Percentiles rank a stretch among this genome's conserved stretches.
Conservation (phyloP, 306 rosid genomes). For the Vachellia pachyceras region DNA sequence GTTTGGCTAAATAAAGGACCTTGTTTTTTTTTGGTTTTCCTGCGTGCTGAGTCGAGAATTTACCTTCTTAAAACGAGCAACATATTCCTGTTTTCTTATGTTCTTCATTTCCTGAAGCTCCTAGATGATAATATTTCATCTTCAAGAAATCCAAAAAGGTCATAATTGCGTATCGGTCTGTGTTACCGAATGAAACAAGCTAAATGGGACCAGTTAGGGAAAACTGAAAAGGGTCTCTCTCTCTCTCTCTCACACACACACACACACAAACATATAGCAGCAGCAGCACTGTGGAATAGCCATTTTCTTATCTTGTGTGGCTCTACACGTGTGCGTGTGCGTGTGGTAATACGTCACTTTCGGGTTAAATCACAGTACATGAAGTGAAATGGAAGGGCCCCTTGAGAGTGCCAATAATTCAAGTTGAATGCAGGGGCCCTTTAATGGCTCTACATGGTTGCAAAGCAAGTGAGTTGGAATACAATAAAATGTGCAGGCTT, state of each 20-base stretch:
- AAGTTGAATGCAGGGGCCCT: slow-evolving; percentile 44
- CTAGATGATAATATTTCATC: slow-evolving; percentile 51
- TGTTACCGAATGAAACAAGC: not conserved
- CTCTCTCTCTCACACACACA: too few species aligned
- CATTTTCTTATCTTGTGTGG: slow-evolving; percentile 17
- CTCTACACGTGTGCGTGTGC: not conserved
- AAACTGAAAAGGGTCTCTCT: not conserved
- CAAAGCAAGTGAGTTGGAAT: slow-evolving; percentile 32
- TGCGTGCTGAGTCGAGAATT: not conserved
- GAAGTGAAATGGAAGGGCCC: slow-evolving; percentile 35
- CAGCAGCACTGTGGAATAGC: slow-evolving; percentile 13
- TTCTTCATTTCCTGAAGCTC: slow-evolving; percentile 59
- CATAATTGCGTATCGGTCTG: slow-evolving; percentile 29
- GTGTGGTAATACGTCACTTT: slow-evolving; percentile 41
- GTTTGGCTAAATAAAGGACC: slow-evolving; percentile 40
- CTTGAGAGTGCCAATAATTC: slow-evolving; percentile 41
- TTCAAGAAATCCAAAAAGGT: slow-evolving; percentile 34
- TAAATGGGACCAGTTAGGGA: slow-evolving; percentile 28
- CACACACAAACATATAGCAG: too few species aligned
- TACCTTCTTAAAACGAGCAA: slow-evolving; percentile 61
- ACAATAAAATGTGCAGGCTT: slow-evolving; percentile 53
- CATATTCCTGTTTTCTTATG: slow-evolving; percentile 60
- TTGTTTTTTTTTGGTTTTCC: slow-evolving; percentile 57
- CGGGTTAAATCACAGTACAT: slow-evolving; percentile 44
- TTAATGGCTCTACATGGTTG: not conserved